Conservation (phyloP, 1,139 yeast genomes). For the Zygosaccharomyces sapae region DNA sequence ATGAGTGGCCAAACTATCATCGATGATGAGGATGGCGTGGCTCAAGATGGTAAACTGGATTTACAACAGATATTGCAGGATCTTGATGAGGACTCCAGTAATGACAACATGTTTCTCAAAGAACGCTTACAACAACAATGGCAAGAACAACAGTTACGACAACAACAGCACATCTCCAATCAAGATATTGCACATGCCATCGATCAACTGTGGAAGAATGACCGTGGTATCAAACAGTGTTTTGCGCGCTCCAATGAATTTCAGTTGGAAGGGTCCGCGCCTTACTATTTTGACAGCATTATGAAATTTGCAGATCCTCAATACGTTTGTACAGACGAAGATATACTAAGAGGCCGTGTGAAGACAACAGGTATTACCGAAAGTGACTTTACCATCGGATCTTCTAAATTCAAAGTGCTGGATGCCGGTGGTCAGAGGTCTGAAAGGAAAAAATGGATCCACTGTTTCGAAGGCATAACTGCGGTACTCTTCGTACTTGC, state of each 20-base stretch:
- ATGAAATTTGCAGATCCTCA: slow-evolving; percentile 56
- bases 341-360: slow-evolving; percentile 83
- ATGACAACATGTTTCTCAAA: slow-evolving; percentile 27
- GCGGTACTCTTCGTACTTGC: slow-evolving; percentile 90
- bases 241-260: slow-evolving; percentile 66
- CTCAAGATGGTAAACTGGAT: slow-evolving; percentile 15
- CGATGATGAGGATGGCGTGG: slow-evolving; percentile 2
- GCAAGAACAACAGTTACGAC: slow-evolving; percentile 16
- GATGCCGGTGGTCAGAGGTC: slow-evolving; percentile 98
- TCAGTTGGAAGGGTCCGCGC: slow-evolving; percentile 77
- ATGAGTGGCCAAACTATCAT: slow-evolving; percentile 3
- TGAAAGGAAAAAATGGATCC: slow-evolving; percentile 94
- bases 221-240: slow-evolving; percentile 61
- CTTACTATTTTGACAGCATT: slow-evolving; percentile 71
- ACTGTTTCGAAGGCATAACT: slow-evolving; percentile 88
- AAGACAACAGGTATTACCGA: slow-evolving; percentile 96
- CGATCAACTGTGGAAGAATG: slow-evolving; percentile 59
- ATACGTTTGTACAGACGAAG: slow-evolving; percentile 73
- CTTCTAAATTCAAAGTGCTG: slow-evolving; percentile 65
- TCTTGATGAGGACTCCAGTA: slow-evolving; percentile 29
- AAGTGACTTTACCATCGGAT: slow-evolving; percentile 67
- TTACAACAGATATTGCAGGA: slow-evolving; percentile 34
- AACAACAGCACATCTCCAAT: slow-evolving; percentile 28
- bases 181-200: slow-evolving; percentile 66
- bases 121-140: slow-evolving; percentile 10